Evolutionary conservation across 2,329 filamentous ascomycete species (phyloP).

Genomic region (Monilinia polystroma): DNA sequence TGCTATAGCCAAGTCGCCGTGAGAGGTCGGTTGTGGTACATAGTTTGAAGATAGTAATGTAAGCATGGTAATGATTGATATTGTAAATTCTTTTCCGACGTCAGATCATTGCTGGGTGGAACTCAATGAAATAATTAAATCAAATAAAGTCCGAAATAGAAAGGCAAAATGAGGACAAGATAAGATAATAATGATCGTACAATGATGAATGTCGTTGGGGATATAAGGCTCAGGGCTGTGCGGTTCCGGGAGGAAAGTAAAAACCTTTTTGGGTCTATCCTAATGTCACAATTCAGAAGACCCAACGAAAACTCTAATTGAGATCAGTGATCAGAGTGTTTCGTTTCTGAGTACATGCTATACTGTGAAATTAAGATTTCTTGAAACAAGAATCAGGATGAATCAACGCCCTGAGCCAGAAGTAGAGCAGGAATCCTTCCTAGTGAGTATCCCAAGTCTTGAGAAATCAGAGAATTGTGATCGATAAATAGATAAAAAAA

Average conservation of each 20-base stretch:
- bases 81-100: background rate
- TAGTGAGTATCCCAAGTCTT: background rate
- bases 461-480: background rate
- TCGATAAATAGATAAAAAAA: background rate
- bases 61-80: constrained; percentile 1
- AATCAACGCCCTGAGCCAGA: background rate
- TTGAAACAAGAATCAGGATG: constrained; percentile 7
- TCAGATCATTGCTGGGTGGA: constrained; percentile 4
- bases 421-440: background rate
- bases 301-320: background rate
- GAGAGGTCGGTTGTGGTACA: constrained; percentile 22
- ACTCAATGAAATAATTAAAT: background rate
- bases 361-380: background rate
- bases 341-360: background rate
- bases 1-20: constrained; percentile 41
- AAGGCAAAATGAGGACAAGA: background rate
- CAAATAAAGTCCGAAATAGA: background rate
- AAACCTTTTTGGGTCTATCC: background rate
- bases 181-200: background rate
- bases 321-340: background rate
- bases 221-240: background rate
- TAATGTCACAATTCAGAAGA: background rate
- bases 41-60: constrained; percentile 20
- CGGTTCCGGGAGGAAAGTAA: background rate
- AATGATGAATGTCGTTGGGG: background rate